A percentile compares a stretch with the other conserved stretches of the same genome.
Conservation (phyloP, 345 rosid genomes). For the Microthlaspi erraticum region DNA sequence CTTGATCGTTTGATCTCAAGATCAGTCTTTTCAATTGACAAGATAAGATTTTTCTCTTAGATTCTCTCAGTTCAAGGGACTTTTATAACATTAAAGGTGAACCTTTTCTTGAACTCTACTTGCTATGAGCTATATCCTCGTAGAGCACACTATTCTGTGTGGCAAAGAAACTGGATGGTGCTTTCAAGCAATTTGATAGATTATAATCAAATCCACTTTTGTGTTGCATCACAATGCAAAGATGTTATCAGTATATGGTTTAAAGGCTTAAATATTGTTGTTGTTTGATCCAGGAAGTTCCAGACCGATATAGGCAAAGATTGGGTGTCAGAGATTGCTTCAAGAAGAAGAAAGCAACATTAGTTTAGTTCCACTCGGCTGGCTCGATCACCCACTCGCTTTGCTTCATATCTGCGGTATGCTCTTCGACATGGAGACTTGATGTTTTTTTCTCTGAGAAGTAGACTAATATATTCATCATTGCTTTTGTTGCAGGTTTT, state of each 20-base stretch:
- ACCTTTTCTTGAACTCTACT: neutral
- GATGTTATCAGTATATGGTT: neutral
- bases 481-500: constrained; percentile 62
- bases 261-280: neutral
- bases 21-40: constrained; percentile 9
- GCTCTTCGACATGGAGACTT: neutral
- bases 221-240: too few relatives aligned
- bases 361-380: constrained; percentile 25
- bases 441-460: constrained; percentile 1
- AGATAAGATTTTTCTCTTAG: neutral
- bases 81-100: neutral
- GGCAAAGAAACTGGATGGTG: neutral
- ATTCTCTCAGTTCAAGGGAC: neutral
- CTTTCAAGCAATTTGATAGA: constrained; percentile 7
- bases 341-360: constrained; percentile 61
- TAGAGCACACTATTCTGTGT: neutral
- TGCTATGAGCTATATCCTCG: neutral
- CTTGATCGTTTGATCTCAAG: neutral
- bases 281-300: constrained; percentile 66
- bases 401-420: constrained; percentile 86
- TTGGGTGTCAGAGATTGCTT: constrained; percentile 81
- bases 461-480: neutral
- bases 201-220: neutral
- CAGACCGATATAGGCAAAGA: constrained; percentile 89
- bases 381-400: too few relatives aligned